These are phyloP conservation scores for Colletotrichum musicola DNA, from an alignment of 2,329 filamentous ascomycete species.

Conservation along the genomic window DNA sequence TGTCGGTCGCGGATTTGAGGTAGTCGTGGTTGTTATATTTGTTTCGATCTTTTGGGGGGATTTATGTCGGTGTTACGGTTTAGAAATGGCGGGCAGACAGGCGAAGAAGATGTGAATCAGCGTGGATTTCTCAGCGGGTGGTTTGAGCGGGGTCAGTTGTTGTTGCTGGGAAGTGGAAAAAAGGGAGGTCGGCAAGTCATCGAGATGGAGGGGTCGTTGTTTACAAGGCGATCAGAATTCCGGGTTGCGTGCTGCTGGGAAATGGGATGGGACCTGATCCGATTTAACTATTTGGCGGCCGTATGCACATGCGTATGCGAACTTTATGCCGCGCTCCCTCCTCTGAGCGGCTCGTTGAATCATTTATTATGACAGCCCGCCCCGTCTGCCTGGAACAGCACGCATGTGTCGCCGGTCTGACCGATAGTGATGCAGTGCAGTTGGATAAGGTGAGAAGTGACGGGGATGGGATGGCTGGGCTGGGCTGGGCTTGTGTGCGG, in stretches of 20 bases:
- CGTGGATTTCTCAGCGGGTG: constrained; percentile 29
- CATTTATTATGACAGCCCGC: constrained; percentile 12
- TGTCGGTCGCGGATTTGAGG: constrained; percentile 1
- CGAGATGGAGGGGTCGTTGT: constrained; percentile 23
- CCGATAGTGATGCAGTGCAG: constrained; percentile 8
- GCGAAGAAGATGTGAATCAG: not conserved
- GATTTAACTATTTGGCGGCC: not conserved
- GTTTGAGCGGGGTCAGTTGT: constrained; percentile 9
- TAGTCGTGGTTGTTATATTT: not conserved
- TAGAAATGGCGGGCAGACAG: constrained; percentile 9
- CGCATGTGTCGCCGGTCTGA: constrained; percentile 19
- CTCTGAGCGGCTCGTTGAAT: not conserved
- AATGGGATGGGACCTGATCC: not conserved
- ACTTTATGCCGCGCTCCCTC: not conserved
- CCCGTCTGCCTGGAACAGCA: constrained; percentile 2
- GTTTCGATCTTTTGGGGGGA: too few species aligned
- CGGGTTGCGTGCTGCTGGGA: constrained; percentile 29
- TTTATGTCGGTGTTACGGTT: not conserved
- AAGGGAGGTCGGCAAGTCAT: constrained; percentile 2
- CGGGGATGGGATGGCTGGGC: constrained; percentile 28
- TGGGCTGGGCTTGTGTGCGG: not conserved
- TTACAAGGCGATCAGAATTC: constrained; percentile 9
- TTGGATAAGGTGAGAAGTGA: constrained; percentile 33
- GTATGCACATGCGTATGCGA: constrained; percentile 6
- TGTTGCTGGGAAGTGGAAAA: constrained; percentile 1